phyloP scores from a whole-genome alignment of 192 early-diverging fungal species.

The Coemansia reversa region DNA sequence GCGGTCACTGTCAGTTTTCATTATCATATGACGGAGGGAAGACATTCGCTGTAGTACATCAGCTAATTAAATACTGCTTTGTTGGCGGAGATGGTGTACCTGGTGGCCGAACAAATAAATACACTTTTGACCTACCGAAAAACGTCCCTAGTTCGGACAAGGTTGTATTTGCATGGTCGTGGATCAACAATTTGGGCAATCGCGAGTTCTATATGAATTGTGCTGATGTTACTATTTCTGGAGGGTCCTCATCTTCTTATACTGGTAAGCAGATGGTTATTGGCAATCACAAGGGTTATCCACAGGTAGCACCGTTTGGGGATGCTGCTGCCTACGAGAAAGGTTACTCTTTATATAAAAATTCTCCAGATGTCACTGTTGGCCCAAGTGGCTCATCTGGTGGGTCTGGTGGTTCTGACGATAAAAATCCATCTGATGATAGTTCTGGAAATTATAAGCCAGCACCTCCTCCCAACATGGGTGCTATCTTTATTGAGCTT shows the following conservation, averaged over 20 bases:
- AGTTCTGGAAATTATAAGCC: background rate
- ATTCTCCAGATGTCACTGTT: conserved; percentile 24
- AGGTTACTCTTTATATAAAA: conserved; percentile 30
- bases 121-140: conserved; percentile 57
- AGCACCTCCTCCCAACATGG: background rate
- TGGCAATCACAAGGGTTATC: conserved; percentile 58
- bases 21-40: conserved; percentile 59
- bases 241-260: conserved; percentile 28
- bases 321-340: conserved; percentile 36
- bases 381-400: background rate
- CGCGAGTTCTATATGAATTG: conserved; percentile 75
- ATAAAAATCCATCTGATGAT: background rate
- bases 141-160: conserved; percentile 47
- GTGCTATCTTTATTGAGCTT: background rate
- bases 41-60: conserved; percentile 55
- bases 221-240: conserved; percentile 66
- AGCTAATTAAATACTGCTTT: conserved; percentile 53
- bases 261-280: conserved; percentile 56
- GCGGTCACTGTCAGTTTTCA: conserved; percentile 63
- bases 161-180: conserved; percentile 62
- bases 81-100: conserved; percentile 18
- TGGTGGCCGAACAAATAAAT: conserved; percentile 8
- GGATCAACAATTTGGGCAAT: conserved; percentile 70
- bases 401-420: background rate
- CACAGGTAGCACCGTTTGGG: conserved; percentile 49